phyloP scores from a whole-genome alignment of 2,329 filamentous ascomycete genomes.

The Orbilia ellipsospora region DNA sequence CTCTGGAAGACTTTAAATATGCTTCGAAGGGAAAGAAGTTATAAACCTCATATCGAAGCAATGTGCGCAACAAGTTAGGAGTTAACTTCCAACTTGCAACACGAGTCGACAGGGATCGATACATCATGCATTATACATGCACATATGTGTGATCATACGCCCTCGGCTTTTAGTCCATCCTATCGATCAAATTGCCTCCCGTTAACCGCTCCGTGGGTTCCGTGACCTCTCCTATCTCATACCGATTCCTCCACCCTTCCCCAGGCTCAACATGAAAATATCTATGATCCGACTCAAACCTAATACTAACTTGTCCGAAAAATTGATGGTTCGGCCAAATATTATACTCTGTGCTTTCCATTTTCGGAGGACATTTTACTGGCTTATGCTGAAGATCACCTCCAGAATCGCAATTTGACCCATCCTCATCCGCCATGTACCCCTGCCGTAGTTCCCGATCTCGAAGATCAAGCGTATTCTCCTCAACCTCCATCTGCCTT shows the following conservation, averaged over 20 bases:
- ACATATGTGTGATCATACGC: neutral
- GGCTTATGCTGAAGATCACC: neutral
- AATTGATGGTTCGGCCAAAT: slow-evolving; percentile 28
- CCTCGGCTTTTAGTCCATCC: too few species aligned
- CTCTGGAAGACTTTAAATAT: too few species aligned
- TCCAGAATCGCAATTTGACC: neutral
- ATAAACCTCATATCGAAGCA: too few species aligned
- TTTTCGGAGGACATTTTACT: neutral
- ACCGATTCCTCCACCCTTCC: slow-evolving; percentile 28
- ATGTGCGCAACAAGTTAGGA: too few species aligned
- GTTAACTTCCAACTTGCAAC: too few species aligned
- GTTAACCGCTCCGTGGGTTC: neutral
- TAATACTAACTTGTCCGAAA: slow-evolving; percentile 19
- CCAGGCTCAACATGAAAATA: slow-evolving; percentile 24
- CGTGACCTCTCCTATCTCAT: slow-evolving; percentile 9
- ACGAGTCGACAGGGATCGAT: too few species aligned
- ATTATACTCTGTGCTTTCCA: slow-evolving; percentile 1
- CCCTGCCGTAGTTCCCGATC: too few species aligned
- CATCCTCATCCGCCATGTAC: neutral
- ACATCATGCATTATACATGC: neutral
- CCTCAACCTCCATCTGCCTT: neutral
- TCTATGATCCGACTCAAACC: neutral
- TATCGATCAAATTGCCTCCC: slow-evolving; percentile 2
- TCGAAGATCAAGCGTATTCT: neutral
- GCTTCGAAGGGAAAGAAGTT: too few species aligned